Evolutionary conservation across 2,329 filamentous ascomycete species (phyloP).

Genomic region (Sordariomycetes sp.): DNA sequence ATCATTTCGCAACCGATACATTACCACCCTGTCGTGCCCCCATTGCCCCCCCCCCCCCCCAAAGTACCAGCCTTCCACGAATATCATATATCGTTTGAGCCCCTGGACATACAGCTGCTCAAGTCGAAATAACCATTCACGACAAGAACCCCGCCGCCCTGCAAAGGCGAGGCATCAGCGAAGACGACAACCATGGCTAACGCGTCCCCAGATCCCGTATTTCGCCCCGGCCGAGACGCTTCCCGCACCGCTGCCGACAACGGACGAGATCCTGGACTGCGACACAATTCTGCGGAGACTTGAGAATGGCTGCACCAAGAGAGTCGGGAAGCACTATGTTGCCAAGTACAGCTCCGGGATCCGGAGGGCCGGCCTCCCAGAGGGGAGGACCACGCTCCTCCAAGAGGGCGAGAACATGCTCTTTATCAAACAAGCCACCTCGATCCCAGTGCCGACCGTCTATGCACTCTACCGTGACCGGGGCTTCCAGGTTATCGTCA

Average conservation of each 20-base stretch:
- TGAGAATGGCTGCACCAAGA: constrained; percentile 1
- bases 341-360: background rate
- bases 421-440: constrained; percentile 14
- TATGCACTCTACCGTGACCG: constrained; percentile 18
- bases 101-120: too few relatives aligned
- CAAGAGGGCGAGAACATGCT: constrained; percentile 20
- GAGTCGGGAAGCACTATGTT: constrained; percentile 10
- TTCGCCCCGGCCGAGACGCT: background rate
- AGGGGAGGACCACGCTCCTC: constrained; percentile 12
- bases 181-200: too few relatives aligned
- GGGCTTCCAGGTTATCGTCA: background rate
- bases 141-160: too few relatives aligned
- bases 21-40: too few relatives aligned
- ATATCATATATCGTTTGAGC: too few relatives aligned
- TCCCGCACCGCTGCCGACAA: background rate
- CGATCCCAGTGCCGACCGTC: constrained; percentile 16
- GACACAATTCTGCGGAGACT: background rate
- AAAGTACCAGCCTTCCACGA: too few relatives aligned
- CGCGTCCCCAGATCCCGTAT: background rate
- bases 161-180: too few relatives aligned
- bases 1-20: too few relatives aligned
- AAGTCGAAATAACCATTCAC: too few relatives aligned
- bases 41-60: too few relatives aligned
- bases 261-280: background rate
- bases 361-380: too few relatives aligned